phyloP scores from a whole-genome alignment of 257 asterid species.

The Schizonepeta tenuifolia region DNA sequence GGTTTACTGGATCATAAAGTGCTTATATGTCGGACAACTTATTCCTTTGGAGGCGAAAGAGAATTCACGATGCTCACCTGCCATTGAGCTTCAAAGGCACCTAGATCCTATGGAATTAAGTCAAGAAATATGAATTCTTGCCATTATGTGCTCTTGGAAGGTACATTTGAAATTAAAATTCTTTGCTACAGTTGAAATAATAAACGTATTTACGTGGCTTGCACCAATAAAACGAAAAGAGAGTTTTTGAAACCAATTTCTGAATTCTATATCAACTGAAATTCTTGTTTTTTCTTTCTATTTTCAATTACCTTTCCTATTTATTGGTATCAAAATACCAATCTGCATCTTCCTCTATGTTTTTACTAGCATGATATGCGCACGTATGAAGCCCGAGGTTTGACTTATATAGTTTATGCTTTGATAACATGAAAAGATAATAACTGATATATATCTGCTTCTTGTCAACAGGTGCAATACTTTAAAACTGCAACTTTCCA shows the following conservation, averaged over 20 bases:
- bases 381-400: not conserved
- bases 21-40: constrained; percentile 68
- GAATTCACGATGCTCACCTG: constrained; percentile 30
- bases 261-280: not conserved
- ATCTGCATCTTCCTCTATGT: constrained; percentile 8
- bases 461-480: constrained; percentile 17
- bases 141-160: constrained; percentile 30
- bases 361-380: not conserved
- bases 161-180: not conserved
- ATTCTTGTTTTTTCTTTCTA: not conserved
- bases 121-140: constrained; percentile 61
- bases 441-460: not conserved
- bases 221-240: no score
- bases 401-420: not conserved
- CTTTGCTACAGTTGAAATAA: not conserved
- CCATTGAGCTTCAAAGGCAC: constrained; percentile 41
- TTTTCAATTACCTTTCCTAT: not conserved
- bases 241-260: not conserved
- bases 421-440: constrained; percentile 3
- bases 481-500: not conserved
- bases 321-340: not conserved
- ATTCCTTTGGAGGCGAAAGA: constrained; percentile 54
- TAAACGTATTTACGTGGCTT: no score
- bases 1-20: constrained; percentile 66
- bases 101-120: constrained; percentile 50